Evolutionary conservation across 306 rosid genomes (phyloP), one percentile per base, ranked within the genome.

Genomic region (Vachellia collinsii): DNA sequence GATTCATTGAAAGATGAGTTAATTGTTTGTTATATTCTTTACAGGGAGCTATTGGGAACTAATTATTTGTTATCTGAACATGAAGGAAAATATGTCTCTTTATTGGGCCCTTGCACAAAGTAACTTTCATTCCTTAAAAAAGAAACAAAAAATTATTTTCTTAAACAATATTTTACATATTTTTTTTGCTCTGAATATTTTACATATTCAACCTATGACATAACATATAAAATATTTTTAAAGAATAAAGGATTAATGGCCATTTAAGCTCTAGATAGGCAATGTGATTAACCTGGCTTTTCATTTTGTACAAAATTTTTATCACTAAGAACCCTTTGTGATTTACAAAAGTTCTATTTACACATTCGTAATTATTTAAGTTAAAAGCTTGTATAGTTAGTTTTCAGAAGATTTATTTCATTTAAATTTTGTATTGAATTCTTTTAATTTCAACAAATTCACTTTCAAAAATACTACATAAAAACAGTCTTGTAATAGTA

Each of bases 311-410:
- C 25, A 41, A 58, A 16, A 12, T 58, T 75, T 29, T 16, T 25
- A 46, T 71, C 25, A 14, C 10, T 14, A 41, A 75, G n/a, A 75
- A 75, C 43, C 34, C 58, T 44, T 75, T 13, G 44, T 41, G 56
- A 38, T 7, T 59, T 75, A 12, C 70, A 61, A 75, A 61, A 34
- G 23, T 36, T 8, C 29, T 50, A 67, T 19, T 67, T 19, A 19
- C 8, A 25, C 13, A 71, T 47, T 43, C 13, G 3, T 12, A 3
- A 70, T 23, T 70, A 8, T 23, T 70, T 12, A 12, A 43, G 4
- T 51, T 48, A 11, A 53, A 53, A 53, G 1, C 6, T 23, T 54
- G 62, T 20, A 54, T n/a, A 19, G 3, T 54, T 53, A 53, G 6
- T 53, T 8, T 56, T 8, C 63, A 56, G 12, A 5, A 56, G 1